phyloP scores from a whole-genome alignment of 2,329 filamentous ascomycete genomes.

The Aaosphaeria pasadenensis region DNA sequence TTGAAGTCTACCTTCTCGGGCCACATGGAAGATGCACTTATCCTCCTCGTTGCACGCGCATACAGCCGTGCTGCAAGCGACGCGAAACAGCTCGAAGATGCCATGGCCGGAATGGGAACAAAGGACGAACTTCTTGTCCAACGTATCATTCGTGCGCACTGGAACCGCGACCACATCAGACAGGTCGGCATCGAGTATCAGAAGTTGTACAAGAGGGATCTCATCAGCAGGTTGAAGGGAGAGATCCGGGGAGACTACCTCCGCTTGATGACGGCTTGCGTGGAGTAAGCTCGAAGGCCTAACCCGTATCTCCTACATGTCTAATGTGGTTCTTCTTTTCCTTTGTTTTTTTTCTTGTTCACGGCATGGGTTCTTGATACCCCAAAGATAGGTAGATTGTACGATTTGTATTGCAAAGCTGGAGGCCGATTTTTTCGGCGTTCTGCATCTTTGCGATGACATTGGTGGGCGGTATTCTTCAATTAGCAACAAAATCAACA shows the following conservation, averaged over 20 bases:
- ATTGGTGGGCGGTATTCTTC: not conserved
- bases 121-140: slow-evolving; percentile 78
- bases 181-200: slow-evolving; percentile 78
- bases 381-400: too few species aligned
- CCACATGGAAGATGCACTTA: slow-evolving; percentile 83
- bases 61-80: slow-evolving; percentile 81
- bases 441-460: not conserved
- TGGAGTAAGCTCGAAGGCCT: not conserved
- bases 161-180: slow-evolving; percentile 71
- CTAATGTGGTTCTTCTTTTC: too few species aligned
- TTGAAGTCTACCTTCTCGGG: slow-evolving; percentile 83
- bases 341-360: too few species aligned
- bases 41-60: slow-evolving; percentile 75
- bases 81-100: slow-evolving; percentile 75
- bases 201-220: slow-evolving; percentile 64
- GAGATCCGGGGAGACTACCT: slow-evolving; percentile 87
- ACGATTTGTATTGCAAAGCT: too few species aligned
- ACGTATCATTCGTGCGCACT: slow-evolving; percentile 77
- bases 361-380: too few species aligned
- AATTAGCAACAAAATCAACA: not conserved
- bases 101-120: slow-evolving; percentile 84
- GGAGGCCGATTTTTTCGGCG: not conserved
- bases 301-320: too few species aligned
- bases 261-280: slow-evolving; percentile 66
- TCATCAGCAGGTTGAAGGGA: slow-evolving; percentile 68